Evolutionary conservation across 1,139 yeast species (phyloP).

Genomic region (Candida tetrigidarum): DNA sequence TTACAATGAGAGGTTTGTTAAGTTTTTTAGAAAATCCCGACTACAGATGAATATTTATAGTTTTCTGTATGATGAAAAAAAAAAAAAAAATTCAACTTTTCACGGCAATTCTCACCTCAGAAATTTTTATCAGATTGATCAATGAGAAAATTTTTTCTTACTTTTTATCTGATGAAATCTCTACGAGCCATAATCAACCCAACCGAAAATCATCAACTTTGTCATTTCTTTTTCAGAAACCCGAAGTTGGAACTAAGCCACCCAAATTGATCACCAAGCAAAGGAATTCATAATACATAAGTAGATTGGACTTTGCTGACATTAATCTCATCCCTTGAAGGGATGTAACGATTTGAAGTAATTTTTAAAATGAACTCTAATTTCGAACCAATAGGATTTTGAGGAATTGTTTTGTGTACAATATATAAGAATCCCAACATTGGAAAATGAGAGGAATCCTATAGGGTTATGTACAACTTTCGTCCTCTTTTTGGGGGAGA

Average conservation of each 20-base stretch:
- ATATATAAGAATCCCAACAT: background rate
- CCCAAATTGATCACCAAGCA: too few relatives aligned
- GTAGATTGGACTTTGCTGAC: background rate
- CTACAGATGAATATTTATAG: background rate
- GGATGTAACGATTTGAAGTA: background rate
- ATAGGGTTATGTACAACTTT: too few relatives aligned
- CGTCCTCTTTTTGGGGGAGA: too few relatives aligned
- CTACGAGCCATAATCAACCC: background rate
- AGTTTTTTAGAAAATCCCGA: background rate
- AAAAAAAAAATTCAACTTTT: background rate
- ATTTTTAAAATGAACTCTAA: background rate
- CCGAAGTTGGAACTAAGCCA: background rate
- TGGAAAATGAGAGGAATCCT: background rate
- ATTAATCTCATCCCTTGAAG: background rate
- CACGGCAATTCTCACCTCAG: background rate
- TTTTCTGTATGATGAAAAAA: background rate
- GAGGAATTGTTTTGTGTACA: constrained; percentile 2
- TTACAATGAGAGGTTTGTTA: background rate
- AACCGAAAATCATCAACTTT: background rate
- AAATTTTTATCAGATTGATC: constrained; percentile 5
- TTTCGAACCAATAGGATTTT: constrained; percentile 1
- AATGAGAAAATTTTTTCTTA: too few relatives aligned
- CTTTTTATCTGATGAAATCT: constrained; percentile 4
- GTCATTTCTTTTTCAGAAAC: too few relatives aligned
- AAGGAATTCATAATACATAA: too few relatives aligned